Evolutionary conservation across 2,329 filamentous ascomycete genomes (phyloP), one percentile per base, ranked within the genome.

Genomic region (Penicillium sp.): DNA sequence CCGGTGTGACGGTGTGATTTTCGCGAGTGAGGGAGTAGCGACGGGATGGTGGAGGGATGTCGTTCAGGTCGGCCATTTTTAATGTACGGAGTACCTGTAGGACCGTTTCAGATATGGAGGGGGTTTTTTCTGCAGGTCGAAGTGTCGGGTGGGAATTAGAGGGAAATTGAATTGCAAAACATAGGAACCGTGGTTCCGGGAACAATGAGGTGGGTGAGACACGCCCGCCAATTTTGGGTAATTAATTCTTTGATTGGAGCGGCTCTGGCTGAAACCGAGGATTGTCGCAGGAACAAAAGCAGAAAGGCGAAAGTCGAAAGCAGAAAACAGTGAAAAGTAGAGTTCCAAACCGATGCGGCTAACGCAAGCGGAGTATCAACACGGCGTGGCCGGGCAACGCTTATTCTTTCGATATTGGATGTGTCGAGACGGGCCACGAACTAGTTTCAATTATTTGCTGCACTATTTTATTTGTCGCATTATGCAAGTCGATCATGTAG

Each of bases 1-100:
- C 86, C 2, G 85, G 84, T 1, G 86, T 88, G 24, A 77, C 74
- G 42, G 70, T 75, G 53, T 66, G 74, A 56, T 66, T 64, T 7
- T 72, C 72, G 29, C 70, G 70, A 31, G 67, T 64, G 9, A 69
- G 65, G 4, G 69, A 63, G 46, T 62, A 63, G 16, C 50, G 54
- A 54, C 65, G 65, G 9, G 63, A 61, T 36, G 63, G 55, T 10
- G 50, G 53, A 27, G 62, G 61, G n/a, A 48, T 58, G 14, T 59
- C 27, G 47, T 55, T 40, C 24, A 36, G 45, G 27, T 52, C 42
- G 4, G 34, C 13, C 34, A 36, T 36, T 7, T 4, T 36, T 24
- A 8, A 7, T 16, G 14, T 10, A 27, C 6, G 14, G 18, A 11
- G 43, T 42, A 52, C 49, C 39, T n/a, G 34, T n/a, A n/a, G 34